Evolutionary conservation across 2,329 filamentous ascomycete species (phyloP).

Genomic region (Xylariaceae sp.): DNA sequence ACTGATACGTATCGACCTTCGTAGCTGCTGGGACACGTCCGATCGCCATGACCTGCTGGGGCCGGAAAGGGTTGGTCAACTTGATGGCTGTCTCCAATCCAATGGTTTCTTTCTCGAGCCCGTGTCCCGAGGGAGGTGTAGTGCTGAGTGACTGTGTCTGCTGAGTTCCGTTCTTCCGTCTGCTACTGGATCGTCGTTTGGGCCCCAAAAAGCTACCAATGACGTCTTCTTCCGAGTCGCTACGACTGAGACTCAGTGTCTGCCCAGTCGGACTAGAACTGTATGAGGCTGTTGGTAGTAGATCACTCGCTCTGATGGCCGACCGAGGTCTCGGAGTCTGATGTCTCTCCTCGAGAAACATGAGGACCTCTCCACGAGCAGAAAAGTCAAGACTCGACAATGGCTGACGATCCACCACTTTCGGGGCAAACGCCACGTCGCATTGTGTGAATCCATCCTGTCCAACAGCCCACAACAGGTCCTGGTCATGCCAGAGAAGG

Average conservation of each 20-base stretch:
- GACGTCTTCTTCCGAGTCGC: constrained; percentile 65
- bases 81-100: constrained; percentile 58
- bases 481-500: constrained; percentile 62
- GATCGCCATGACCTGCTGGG: constrained; percentile 62
- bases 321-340: constrained; percentile 42
- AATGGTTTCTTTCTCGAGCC: constrained; percentile 44
- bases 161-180: constrained; percentile 44
- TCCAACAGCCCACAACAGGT: constrained; percentile 65
- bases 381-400: constrained; percentile 62
- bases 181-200: constrained; percentile 38
- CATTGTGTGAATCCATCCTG: constrained; percentile 64
- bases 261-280: constrained; percentile 49
- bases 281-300: constrained; percentile 40
- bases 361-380: constrained; percentile 55
- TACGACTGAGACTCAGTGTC: constrained; percentile 55
- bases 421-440: constrained; percentile 62
- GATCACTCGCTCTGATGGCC: constrained; percentile 21
- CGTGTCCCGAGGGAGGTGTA: constrained; percentile 49
- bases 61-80: constrained; percentile 55
- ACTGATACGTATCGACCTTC: constrained; percentile 52
- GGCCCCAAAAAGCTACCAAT: constrained; percentile 58
- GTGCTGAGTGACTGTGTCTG: constrained; percentile 48
- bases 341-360: constrained; percentile 60
- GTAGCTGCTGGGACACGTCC: constrained; percentile 54
- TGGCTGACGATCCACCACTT: constrained; percentile 60